Percentiles rank a stretch among this genome's conserved stretches.
Conservation (phyloP, 495 filamentous ascomycete genomes). For the Hapsidospora chrysogenum region DNA sequence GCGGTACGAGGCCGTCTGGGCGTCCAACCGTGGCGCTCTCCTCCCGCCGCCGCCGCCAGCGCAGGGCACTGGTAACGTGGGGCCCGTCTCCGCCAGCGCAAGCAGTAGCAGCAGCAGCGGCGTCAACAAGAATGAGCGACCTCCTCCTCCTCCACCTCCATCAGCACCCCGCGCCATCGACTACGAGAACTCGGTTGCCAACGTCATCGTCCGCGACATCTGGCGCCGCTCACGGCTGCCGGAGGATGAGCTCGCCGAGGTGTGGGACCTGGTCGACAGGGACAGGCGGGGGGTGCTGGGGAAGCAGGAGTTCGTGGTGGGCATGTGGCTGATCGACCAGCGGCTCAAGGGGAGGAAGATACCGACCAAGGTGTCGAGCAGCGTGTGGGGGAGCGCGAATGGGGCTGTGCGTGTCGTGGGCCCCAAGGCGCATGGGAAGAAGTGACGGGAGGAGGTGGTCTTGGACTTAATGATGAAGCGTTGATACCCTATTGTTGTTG, state of each 20-base stretch:
- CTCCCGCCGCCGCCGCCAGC: slow-evolving; percentile 9
- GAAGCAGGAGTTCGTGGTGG: slow-evolving; percentile 82
- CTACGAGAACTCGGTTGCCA: slow-evolving; percentile 43
- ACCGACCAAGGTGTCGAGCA: slow-evolving; percentile 57
- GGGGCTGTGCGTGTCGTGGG: slow-evolving; percentile 25
- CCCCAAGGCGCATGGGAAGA: slow-evolving; percentile 3
- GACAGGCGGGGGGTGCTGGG: slow-evolving; percentile 40
- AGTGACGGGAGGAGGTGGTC: too few species aligned
- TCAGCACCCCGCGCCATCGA: too few species aligned
- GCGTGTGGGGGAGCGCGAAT: slow-evolving; percentile 75
- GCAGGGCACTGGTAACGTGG: too few species aligned
- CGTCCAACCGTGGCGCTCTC: slow-evolving; percentile 69
- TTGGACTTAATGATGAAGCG: too few species aligned
- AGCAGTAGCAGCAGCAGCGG: not conserved
- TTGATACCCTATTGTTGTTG: too few species aligned
- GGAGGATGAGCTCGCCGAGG: slow-evolving; percentile 48
- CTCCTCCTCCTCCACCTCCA: too few species aligned
- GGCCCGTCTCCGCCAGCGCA: not conserved
- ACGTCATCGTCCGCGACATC: slow-evolving; percentile 69
- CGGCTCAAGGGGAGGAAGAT: slow-evolving; percentile 75
- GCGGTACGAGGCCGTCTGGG: slow-evolving; percentile 95
- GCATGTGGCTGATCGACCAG: slow-evolving; percentile 92
- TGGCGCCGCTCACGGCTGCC: slow-evolving; percentile 67
- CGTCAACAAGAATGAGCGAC: slow-evolving; percentile 1
- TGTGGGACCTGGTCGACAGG: slow-evolving; percentile 75